Conservation (phyloP, 495 filamentous ascomycete species). For the Neohortaea acidophila region DNA sequence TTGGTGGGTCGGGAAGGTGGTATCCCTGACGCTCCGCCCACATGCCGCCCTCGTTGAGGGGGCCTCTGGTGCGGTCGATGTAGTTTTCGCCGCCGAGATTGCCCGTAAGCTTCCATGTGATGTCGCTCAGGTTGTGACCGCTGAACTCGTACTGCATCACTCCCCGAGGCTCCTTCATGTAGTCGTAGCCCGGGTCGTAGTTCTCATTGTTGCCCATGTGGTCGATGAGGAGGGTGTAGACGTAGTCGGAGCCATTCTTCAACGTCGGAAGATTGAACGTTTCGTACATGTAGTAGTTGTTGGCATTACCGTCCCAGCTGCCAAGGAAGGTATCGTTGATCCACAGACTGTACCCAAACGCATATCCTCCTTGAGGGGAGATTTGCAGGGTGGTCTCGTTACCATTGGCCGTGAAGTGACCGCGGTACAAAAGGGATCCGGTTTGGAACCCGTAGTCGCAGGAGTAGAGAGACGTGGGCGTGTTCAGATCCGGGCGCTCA, state of each 20-base stretch:
- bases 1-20: slow-evolving; percentile 49
- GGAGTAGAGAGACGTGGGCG: slow-evolving; percentile 48
- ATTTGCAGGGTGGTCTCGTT: slow-evolving; percentile 42
- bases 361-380: slow-evolving; percentile 44
- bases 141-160: slow-evolving; percentile 45
- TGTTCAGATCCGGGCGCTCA: slow-evolving; percentile 37
- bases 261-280: slow-evolving; percentile 45
- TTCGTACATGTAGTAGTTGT: no score
- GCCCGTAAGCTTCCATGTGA: slow-evolving; percentile 65
- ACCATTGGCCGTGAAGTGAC: slow-evolving; percentile 54
- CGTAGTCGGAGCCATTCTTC: slow-evolving; percentile 32
- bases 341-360: slow-evolving; percentile 26
- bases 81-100: slow-evolving; percentile 65
- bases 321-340: slow-evolving; percentile 25
- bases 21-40: slow-evolving; percentile 58
- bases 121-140: slow-evolving; percentile 29
- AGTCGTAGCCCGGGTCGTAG: slow-evolving; percentile 41
- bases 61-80: slow-evolving; percentile 47
- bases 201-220: slow-evolving; percentile 58
- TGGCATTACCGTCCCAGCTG: slow-evolving; percentile 34
- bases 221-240: slow-evolving; percentile 58
- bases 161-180: slow-evolving; percentile 56
- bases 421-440: slow-evolving; percentile 53
- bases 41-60: slow-evolving; percentile 62
- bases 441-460: slow-evolving; percentile 64